These are phyloP conservation scores for Cinnamomum chago DNA, from an alignment of 164 flowering plant genomes.

Conservation along the genomic window DNA sequence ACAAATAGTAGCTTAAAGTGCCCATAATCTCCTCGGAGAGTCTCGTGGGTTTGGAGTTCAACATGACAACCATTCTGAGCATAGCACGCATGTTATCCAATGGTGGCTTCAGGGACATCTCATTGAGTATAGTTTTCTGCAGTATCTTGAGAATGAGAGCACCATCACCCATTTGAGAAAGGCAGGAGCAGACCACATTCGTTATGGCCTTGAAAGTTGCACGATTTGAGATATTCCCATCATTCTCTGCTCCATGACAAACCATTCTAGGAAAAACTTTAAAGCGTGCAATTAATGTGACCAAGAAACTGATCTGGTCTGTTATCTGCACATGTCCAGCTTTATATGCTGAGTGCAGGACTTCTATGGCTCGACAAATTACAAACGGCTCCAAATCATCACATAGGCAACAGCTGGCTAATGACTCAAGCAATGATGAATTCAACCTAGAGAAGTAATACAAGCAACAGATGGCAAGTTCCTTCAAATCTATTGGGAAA, in stretches of 20 bases:
- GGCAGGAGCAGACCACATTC: conserved; percentile 43
- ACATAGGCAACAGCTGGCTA: conserved; percentile 73
- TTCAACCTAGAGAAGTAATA: conserved; percentile 65
- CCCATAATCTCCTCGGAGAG: conserved; percentile 47
- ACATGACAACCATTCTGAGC: conserved; percentile 43
- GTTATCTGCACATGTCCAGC: conserved; percentile 61
- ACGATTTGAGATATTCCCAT: conserved; percentile 28
- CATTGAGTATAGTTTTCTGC: conserved; percentile 47
- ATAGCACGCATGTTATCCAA: conserved; percentile 64
- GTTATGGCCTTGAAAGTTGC: conserved; percentile 42
- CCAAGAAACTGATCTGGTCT: conserved; percentile 64
- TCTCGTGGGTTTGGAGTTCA: conserved; percentile 50
- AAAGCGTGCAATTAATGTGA: conserved; percentile 57
- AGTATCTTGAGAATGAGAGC: conserved; percentile 52
- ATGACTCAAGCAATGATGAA: conserved; percentile 45
- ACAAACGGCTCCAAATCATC: conserved; percentile 49
- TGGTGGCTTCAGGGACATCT: conserved; percentile 41
- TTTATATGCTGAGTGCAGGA: conserved; percentile 63
- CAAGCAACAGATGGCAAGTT: conserved; percentile 66
- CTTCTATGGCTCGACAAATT: conserved; percentile 59
- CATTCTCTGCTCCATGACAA: conserved; percentile 6
- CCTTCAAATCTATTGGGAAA: conserved; percentile 57
- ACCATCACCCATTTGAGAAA: conserved; percentile 67
- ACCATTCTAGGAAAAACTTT: conserved; percentile 51
- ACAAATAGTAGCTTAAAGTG: conserved; percentile 40